Percentiles rank a stretch among this genome's conserved stretches.
Conservation (phyloP, 2,329 filamentous ascomycete genomes). For the Sporothrix pseudoabietina region DNA sequence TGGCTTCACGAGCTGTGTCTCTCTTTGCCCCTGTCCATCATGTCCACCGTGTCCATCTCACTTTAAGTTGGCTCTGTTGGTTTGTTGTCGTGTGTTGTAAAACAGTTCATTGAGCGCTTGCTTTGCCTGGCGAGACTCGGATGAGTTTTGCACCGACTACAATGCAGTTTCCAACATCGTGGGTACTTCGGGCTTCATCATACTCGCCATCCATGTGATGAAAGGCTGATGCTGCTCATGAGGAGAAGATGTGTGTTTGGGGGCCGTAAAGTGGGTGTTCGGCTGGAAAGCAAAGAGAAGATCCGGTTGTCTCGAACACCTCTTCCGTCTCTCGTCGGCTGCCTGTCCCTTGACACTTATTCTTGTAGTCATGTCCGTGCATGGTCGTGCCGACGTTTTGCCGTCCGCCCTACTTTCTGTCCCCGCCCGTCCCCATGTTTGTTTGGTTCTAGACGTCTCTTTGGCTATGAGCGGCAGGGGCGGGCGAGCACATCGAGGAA, state of each 20-base stretch:
- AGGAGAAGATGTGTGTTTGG: background rate
- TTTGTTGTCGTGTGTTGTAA: background rate
- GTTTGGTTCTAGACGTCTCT: constrained; percentile 3
- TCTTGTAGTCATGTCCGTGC: background rate
- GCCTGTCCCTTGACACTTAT: background rate
- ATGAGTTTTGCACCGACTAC: background rate
- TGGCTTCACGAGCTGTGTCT: background rate
- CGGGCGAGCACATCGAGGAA: background rate
- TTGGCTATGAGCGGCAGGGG: background rate
- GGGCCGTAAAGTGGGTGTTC: background rate
- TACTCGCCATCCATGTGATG: no score
- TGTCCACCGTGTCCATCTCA: background rate
- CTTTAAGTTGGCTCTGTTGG: background rate
- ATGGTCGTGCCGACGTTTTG: background rate
- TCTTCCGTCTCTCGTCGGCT: background rate
- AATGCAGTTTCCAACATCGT: background rate
- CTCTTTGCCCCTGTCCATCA: background rate
- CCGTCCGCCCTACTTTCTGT: background rate
- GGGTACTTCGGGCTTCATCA: no score
- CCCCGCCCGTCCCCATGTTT: background rate
- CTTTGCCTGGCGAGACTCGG: background rate
- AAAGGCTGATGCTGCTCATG: background rate
- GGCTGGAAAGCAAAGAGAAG: background rate
- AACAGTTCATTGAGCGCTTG: background rate
- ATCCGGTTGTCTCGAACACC: background rate